Evolutionary conservation across 441 rosid genomes (phyloP).

Genomic region (Metrosideros polymorpha): DNA sequence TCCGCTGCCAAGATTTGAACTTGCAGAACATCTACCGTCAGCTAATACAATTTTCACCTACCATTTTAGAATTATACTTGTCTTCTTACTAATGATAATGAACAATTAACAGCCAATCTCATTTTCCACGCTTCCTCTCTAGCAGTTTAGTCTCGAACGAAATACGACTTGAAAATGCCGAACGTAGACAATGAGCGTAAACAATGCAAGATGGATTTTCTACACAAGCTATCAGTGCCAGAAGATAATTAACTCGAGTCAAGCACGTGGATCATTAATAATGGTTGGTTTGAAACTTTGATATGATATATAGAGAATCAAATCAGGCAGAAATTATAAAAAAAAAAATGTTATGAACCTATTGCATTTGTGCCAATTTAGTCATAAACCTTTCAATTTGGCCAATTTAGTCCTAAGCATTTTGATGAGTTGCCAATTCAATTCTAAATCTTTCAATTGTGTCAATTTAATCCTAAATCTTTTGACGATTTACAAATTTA

Average conservation of each 20-base stretch:
- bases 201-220: not conserved
- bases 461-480: too few relatives aligned
- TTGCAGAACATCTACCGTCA: not conserved
- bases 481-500: too few relatives aligned
- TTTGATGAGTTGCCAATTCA: too few relatives aligned
- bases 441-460: too few relatives aligned
- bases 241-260: not conserved
- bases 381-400: not conserved
- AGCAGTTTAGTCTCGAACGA: not conserved
- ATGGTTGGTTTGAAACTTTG: not conserved
- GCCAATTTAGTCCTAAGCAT: not conserved
- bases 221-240: not conserved
- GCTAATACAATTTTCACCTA: not conserved
- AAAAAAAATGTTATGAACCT: too few relatives aligned
- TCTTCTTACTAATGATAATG: not conserved
- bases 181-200: not conserved
- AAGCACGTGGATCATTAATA: not conserved
- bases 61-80: not conserved
- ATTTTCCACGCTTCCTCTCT: not conserved
- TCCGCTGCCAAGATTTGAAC: not conserved
- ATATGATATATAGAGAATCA: not conserved
- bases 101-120: not conserved
- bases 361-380: accelerated
- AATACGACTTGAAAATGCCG: not conserved
- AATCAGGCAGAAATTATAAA: not conserved